Base-by-base conservation (phyloP, 371 early-diverging fungal species). In the Coemansia sp. region DNA sequence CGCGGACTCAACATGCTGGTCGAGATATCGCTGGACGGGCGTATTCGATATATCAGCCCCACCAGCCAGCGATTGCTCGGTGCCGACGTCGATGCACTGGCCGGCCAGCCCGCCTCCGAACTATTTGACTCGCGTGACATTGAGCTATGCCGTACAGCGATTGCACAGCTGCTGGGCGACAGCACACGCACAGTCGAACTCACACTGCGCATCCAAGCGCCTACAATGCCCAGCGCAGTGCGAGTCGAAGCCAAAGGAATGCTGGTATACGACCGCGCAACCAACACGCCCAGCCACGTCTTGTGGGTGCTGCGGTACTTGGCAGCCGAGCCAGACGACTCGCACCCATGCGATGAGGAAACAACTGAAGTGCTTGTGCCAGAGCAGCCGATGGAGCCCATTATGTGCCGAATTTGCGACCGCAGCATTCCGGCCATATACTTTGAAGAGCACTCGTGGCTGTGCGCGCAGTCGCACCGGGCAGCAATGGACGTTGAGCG, bases 171-270 rank as follows among this genome's bases (percentile, higher is more conserved):
- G 23, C 71, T 89, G 5, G 79, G 84, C 0, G 92, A 93, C 65
- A 88, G 90, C 40, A 85, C 86, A 3, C 84, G 83, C 20, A 91
- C 94, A 0, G 84, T 92, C 3, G 95, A 96, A 72, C 86, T 94
- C 11, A 84, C 81, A 2, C 89, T 91, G 65, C 80, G 82, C n/a
- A 85, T 94, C 9, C 33, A 33, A 33, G 3, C 75, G 83, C 25
- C 82, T 79, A 5, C 72, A 50, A 69, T 26, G 21, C 57, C 64
- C 57, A 74, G 58, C 21, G 62, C 61, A 26, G 47, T 75, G 18
- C 85, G 87, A 47, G 90, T 96, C 84, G 91, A 94, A 67, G 95
- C 91, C 25, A 92, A 94, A 68, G 96, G 95, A 0, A 94, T 96
- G 93, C 75, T 93, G n/a, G 90, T 91, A 75, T 90, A 91, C 62